phyloP scores from a whole-genome alignment of 2,329 filamentous ascomycete species.

The Sordariomycetes sp. region DNA sequence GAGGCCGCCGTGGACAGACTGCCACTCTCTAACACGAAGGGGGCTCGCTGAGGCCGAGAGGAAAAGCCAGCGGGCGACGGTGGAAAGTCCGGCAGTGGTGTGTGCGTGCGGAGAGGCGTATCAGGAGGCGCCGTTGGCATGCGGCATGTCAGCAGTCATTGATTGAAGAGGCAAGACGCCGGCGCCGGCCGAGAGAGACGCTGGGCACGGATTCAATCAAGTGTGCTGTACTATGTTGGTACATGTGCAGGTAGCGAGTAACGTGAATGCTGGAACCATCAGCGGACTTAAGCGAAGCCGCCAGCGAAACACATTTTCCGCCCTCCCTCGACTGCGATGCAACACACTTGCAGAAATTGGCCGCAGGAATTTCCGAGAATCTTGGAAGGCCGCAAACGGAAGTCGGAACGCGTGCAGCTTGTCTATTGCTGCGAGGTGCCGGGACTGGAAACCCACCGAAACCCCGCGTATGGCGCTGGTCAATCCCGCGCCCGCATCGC shows the following conservation, averaged over 20 bases:
- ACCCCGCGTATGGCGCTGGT: background rate
- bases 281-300: background rate
- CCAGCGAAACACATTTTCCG: background rate
- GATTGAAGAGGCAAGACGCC: too few relatives aligned
- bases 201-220: too few relatives aligned
- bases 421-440: background rate
- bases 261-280: too few relatives aligned
- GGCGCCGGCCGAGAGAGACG: background rate
- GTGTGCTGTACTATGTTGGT: too few relatives aligned
- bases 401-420: background rate
- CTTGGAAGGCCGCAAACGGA: background rate
- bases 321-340: background rate
- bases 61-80: background rate
- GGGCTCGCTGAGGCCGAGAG: background rate
- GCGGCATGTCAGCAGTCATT: background rate
- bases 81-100: background rate
- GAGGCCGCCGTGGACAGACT: background rate
- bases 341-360: background rate
- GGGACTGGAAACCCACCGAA: background rate
- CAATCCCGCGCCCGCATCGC: too few relatives aligned
- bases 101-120: background rate
- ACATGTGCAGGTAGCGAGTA: background rate
- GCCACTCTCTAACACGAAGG: background rate
- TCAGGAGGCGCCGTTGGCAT: background rate
- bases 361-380: background rate